A percentile compares a stretch with the other conserved stretches of the same genome.
phyloP scores from a whole-genome alignment of 306 rosid species.

The Delonix regia region DNA sequence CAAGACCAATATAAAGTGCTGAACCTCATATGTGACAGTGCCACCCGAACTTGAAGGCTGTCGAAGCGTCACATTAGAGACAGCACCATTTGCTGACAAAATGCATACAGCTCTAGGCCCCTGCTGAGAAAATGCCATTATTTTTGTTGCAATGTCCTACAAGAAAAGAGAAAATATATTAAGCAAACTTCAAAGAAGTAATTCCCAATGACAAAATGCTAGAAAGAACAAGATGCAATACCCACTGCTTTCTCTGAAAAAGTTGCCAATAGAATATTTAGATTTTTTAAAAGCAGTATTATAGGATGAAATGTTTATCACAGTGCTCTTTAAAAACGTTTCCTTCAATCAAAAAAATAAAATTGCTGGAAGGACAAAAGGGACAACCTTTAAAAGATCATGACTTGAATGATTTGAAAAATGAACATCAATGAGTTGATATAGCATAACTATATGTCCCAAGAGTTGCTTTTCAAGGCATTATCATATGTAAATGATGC shows the following conservation, averaged over 20 bases:
- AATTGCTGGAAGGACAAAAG: neutral
- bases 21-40: constrained; percentile 88
- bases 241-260: neutral
- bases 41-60: constrained; percentile 94
- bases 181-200: neutral
- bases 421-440: neutral
- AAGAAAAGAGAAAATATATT: constrained; percentile 16
- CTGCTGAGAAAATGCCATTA: constrained; percentile 92
- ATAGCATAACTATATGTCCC: neutral
- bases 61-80: constrained; percentile 88
- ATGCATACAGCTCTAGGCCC: constrained; percentile 83
- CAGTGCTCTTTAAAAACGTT: neutral
- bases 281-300: neutral
- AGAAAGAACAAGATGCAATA: neutral
- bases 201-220: constrained; percentile 17
- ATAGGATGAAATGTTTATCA: neutral
- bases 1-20: constrained; percentile 18
- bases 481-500: neutral
- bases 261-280: neutral
- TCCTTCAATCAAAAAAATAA: no score
- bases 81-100: constrained; percentile 90
- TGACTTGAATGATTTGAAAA: no score
- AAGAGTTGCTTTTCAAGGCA: neutral
- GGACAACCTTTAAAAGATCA: neutral
- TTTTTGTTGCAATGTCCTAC: constrained; percentile 86